Conservation (phyloP, 169 alveolate genomes). For the Neospora caninum region DNA sequence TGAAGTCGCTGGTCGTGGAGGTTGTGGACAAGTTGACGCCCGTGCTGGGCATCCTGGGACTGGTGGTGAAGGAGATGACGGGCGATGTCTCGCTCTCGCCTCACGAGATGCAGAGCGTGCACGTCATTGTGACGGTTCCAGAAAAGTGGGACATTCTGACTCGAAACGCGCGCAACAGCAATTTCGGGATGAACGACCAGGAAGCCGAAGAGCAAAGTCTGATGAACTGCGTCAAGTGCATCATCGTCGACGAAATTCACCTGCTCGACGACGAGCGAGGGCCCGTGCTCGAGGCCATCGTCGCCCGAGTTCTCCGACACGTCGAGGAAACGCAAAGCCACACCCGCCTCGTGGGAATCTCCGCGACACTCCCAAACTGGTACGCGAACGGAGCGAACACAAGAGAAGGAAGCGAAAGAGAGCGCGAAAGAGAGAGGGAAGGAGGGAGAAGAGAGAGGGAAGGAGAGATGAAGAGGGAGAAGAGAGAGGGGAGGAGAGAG, state of each 20-base stretch:
- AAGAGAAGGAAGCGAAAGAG: background rate
- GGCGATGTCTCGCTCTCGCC: slow-evolving; percentile 77
- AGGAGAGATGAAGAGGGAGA: background rate
- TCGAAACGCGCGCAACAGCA: slow-evolving; percentile 87
- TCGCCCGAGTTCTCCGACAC: slow-evolving; percentile 96
- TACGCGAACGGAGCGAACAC: slow-evolving; percentile 24
- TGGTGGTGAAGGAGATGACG: slow-evolving; percentile 38
- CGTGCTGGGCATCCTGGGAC: slow-evolving; percentile 32
- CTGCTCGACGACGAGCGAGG: slow-evolving; percentile 98
- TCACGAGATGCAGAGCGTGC: slow-evolving; percentile 93
- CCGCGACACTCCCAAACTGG: slow-evolving; percentile 99
- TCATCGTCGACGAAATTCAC: slow-evolving; percentile 87
- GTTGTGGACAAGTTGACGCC: slow-evolving; percentile 37
- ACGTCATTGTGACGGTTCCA: slow-evolving; percentile 99
- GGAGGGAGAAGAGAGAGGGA: too few species aligned
- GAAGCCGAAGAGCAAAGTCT: background rate
- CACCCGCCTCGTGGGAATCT: slow-evolving; percentile 94
- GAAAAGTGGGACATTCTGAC: slow-evolving; percentile 99
- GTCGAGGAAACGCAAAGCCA: slow-evolving; percentile 79
- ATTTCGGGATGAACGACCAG: background rate
- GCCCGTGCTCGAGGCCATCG: slow-evolving; percentile 98
- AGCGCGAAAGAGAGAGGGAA: background rate
- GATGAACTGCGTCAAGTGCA: slow-evolving; percentile 46
- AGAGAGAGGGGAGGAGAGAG: too few species aligned
- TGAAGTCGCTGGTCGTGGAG: slow-evolving; percentile 93